Evolutionary conservation across 75 land plant species (phyloP), one percentile per base, ranked within the genome.

Genomic region (Picea sitchensis): DNA sequence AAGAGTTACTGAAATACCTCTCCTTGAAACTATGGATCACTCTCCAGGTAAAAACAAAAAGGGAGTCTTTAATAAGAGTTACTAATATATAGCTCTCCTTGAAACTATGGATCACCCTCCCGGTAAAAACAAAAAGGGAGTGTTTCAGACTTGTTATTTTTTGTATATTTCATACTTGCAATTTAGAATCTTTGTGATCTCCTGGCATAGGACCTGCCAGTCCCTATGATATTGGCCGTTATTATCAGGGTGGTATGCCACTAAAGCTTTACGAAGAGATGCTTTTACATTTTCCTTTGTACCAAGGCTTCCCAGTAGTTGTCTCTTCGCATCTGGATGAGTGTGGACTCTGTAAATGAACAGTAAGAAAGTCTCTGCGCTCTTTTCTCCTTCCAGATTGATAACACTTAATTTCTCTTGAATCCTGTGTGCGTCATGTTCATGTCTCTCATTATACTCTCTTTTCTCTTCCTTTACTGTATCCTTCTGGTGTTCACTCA

Each of bases 141-240:
- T 26, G 26, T 26, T 26, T 26, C 26, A 26, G 26, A 26, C 26
- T 26, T 26, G 26, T 26, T 26, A 26, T 26, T 26, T 26, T 26
- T 63, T 63, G 32, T 23, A 63, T 23, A 9, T 7, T 21, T 21
- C 65, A 58, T 78, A 78, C 21, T 32, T 78, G 73, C 8, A 26
- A 57, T 73, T 80, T 11, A 80, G 30, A 73, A 47, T 18, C 44
- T 80, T 80, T 15, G 23, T 12, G 11, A 80, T 80, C 59, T 80
- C 81, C 58, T 80, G 76, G 13, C 77, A 80, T 7, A 80, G 63
- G 47, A 80, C 61, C 32, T 60, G 20, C 81, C 81, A 80, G 4
- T 73, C 64, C 11, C 73, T 61, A 5, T 59, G 76, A 80, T 80
- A 58, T 12, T 26, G 11, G n/a, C 60, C 61, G 15, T 80, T 80